A percentile compares a stretch with the other conserved stretches of the same genome.
Conservation (phyloP, 2,329 filamentous ascomycete species). For the Metarhizium humberi region DNA sequence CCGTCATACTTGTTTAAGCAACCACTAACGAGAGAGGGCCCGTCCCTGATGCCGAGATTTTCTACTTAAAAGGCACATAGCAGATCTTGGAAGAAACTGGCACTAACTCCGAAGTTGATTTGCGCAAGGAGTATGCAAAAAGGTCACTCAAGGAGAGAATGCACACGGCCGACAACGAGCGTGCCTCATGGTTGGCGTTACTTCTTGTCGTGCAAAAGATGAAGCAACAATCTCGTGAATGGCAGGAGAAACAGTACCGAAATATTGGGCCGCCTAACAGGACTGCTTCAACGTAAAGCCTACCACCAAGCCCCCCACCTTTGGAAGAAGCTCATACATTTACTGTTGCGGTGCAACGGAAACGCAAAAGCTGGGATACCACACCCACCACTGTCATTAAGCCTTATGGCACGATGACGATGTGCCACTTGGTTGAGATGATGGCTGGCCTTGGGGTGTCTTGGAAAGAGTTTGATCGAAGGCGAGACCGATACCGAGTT, state of each 20-base stretch:
- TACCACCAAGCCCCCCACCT: conserved; percentile 11
- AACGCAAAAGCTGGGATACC: conserved; percentile 37
- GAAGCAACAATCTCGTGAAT: conserved; percentile 35
- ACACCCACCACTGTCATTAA: conserved; percentile 23
- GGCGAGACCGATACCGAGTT: too few relatives aligned
- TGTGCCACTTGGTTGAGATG: conserved; percentile 42
- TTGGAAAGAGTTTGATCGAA: too few relatives aligned
- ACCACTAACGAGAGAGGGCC: conserved; percentile 30
- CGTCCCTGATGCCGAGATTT: conserved; percentile 20
- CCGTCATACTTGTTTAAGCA: conserved; percentile 19
- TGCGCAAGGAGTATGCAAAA: conserved; percentile 15
- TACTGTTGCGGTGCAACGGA: conserved; percentile 36
- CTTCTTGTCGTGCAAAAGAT: conserved; percentile 36
- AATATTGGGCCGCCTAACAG: conserved; percentile 12
- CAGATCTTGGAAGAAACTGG: conserved; percentile 26
- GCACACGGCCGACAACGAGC: conserved; percentile 47
- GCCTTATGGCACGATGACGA: conserved; percentile 45
- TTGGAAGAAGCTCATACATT: conserved; percentile 22
- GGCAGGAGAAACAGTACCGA: conserved; percentile 30
- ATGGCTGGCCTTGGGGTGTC: too few relatives aligned
- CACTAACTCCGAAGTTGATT: conserved; percentile 22
- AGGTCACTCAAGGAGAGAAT: conserved; percentile 25
- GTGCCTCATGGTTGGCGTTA: conserved; percentile 16
- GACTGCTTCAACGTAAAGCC: conserved; percentile 9
- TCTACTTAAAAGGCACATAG: conserved; percentile 27